Evolutionary conservation across 2,329 filamentous ascomycete genomes (phyloP).

Genomic region (Whalleya microplaca): DNA sequence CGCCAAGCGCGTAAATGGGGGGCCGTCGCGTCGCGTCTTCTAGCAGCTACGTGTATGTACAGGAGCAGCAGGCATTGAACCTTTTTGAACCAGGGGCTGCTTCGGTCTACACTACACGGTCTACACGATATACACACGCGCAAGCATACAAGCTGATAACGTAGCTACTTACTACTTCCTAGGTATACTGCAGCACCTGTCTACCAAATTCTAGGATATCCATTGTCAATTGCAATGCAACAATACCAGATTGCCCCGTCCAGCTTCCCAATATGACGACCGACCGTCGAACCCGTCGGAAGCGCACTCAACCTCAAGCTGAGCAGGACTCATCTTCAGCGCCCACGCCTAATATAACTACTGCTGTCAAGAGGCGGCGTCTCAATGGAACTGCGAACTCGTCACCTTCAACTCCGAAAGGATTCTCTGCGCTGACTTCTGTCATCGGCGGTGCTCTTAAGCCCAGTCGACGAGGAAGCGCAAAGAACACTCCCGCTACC

Average conservation of each 20-base stretch:
- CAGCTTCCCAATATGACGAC: conserved; percentile 25
- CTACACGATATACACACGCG: neutral
- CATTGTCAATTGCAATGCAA: neutral
- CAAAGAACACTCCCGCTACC: conserved; percentile 4
- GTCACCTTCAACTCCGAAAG: conserved; percentile 31
- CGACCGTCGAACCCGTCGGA: conserved; percentile 29
- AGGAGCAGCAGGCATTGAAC: neutral
- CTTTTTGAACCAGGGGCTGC: neutral
- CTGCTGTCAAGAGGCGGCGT: conserved; percentile 30
- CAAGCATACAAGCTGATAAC: neutral
- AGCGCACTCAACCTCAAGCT: conserved; percentile 30
- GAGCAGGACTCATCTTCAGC: conserved; percentile 28
- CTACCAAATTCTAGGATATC: neutral
- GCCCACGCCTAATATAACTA: conserved; percentile 21
- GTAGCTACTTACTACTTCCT: too few species aligned
- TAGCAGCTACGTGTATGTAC: neutral
- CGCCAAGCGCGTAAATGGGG: neutral
- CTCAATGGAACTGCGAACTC: conserved; percentile 24
- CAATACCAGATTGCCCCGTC: neutral
- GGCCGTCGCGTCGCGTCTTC: neutral
- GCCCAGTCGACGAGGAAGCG: conserved; percentile 8
- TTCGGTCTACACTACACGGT: neutral
- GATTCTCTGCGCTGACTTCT: conserved; percentile 28
- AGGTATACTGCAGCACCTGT: too few species aligned
- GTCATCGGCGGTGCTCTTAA: conserved; percentile 26